phyloP scores from a whole-genome alignment of 345 rosid species.

The Turnera subulata region DNA sequence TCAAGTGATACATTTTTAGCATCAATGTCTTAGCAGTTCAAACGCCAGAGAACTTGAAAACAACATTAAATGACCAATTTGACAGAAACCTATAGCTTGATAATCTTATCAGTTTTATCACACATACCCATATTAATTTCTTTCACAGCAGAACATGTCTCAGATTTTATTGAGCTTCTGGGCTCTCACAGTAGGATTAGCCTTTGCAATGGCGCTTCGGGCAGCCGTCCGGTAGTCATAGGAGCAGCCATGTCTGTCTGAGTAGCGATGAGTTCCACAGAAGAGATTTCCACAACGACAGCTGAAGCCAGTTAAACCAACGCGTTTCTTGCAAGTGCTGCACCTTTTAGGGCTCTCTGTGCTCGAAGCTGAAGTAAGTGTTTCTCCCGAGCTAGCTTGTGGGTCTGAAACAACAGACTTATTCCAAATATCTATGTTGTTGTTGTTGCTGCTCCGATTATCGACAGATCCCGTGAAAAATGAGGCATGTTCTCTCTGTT shows the following conservation, averaged over 20 bases:
- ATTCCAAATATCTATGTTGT: background rate
- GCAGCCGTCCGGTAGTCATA: conserved; percentile 14
- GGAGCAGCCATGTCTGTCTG: conserved; percentile 16
- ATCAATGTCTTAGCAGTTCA: too few species aligned
- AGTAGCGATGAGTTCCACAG: conserved; percentile 18
- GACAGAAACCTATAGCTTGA: background rate
- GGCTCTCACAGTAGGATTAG: conserved; percentile 19
- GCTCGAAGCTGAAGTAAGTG: background rate
- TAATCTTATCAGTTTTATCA: too few species aligned
- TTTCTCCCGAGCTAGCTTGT: too few species aligned
- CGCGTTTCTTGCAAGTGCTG: conserved; percentile 18
- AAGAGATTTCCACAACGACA: conserved; percentile 18
- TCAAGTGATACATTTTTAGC: too few species aligned
- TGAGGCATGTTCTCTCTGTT: conserved; percentile 10
- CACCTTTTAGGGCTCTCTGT: conserved; percentile 11
- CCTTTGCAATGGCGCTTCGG: conserved; percentile 15
- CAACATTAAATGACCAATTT: too few species aligned
- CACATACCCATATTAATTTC: too few species aligned
- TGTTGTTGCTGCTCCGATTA: background rate
- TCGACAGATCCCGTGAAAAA: background rate
- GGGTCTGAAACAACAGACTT: too few species aligned
- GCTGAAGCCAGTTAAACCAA: conserved; percentile 21
- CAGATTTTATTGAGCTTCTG: conserved; percentile 20
- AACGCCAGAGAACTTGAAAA: too few species aligned
- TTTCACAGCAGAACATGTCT: too few species aligned